phyloP scores from a whole-genome alignment of 768 basidiomycete species.

The Phaeotremella fagi region DNA sequence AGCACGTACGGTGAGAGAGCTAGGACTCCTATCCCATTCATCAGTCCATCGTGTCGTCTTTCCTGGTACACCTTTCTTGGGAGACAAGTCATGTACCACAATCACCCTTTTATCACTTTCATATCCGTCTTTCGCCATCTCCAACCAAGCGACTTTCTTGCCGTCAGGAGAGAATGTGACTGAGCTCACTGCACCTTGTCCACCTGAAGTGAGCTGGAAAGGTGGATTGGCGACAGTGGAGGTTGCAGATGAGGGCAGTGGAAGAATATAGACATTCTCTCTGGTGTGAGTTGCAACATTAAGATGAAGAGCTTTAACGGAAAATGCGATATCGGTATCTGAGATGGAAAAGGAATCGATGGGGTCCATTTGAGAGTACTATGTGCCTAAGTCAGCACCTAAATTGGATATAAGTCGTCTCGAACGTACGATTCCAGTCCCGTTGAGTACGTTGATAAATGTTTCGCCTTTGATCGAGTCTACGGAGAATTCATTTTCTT shows the following conservation, averaged over 20 bases:
- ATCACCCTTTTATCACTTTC: conserved; percentile 73
- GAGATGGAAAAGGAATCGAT: conserved; percentile 48
- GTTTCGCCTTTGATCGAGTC: not conserved
- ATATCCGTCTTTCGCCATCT: conserved; percentile 80
- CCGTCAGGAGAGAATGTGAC: conserved; percentile 66
- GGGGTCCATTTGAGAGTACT: conserved; percentile 67
- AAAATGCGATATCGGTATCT: conserved; percentile 66
- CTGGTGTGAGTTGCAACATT: conserved; percentile 81
- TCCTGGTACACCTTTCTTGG: conserved; percentile 58
- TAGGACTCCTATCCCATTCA: conserved; percentile 78
- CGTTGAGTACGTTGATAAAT: conserved; percentile 21
- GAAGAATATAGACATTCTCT: conserved; percentile 60
- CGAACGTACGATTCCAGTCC: conserved; percentile 22
- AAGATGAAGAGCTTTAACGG: conserved; percentile 74
- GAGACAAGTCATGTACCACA: conserved; percentile 66
- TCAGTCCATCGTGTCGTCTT: conserved; percentile 60
- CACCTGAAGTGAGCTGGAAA: conserved; percentile 71
- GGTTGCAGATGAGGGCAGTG: conserved; percentile 45
- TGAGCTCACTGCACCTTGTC: conserved; percentile 74
- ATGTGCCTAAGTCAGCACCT: conserved; percentile 37
- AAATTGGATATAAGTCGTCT: not conserved
- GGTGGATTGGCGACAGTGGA: conserved; percentile 53
- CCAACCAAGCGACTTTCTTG: conserved; percentile 76
- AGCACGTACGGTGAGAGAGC: conserved; percentile 57
- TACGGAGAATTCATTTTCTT: not conserved